Conservation (phyloP, 306 rosid genomes). For the Pachyrhizus erosus region DNA sequence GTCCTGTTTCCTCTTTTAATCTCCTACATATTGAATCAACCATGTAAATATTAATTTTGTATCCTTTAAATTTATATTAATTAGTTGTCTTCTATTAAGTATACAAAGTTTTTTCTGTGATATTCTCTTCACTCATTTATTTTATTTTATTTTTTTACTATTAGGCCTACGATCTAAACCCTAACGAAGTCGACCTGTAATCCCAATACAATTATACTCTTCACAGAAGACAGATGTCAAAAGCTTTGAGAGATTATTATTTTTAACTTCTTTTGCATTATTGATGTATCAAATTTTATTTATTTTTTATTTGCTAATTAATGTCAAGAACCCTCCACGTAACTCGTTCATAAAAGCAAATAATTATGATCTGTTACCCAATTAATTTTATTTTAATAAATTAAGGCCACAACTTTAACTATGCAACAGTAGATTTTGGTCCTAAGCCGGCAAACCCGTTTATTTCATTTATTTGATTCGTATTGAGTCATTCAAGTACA, state of each 20-base stretch:
- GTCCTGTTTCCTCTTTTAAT: too few relatives aligned
- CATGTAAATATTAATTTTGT: too few relatives aligned
- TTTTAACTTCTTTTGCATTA: neutral
- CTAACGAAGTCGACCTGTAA: neutral
- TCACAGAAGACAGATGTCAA: neutral
- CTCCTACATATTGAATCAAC: too few relatives aligned
- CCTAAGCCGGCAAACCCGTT: neutral
- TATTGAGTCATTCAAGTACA: too few relatives aligned
- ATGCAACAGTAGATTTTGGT: neutral
- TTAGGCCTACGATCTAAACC: neutral
- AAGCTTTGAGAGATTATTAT: neutral
- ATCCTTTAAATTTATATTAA: too few relatives aligned
- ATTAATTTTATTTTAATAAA: neutral
- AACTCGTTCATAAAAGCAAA: neutral
- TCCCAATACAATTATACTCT: neutral
- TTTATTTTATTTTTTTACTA: too few relatives aligned
- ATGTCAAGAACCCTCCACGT: neutral
- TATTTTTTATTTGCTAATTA: neutral
- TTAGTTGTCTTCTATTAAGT: too few relatives aligned
- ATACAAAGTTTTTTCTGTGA: too few relatives aligned
- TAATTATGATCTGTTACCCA: neutral
- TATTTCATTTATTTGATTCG: neutral
- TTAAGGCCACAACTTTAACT: neutral
- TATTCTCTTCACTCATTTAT: too few relatives aligned
- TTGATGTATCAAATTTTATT: neutral